Conservation (phyloP, 1,139 yeast species). For the Sugiyamaella castrensis region DNA sequence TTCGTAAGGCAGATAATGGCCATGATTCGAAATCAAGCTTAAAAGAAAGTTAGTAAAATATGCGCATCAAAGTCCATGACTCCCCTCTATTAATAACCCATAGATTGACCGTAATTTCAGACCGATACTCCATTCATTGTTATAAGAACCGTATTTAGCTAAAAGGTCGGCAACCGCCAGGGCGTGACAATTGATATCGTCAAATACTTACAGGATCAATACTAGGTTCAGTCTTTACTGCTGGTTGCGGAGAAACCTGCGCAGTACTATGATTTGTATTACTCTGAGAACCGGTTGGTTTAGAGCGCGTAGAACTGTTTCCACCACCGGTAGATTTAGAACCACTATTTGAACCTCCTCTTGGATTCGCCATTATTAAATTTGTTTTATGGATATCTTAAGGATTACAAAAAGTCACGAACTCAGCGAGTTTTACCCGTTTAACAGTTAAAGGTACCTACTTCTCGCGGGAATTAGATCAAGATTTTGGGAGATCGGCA, state of each 20-base stretch:
- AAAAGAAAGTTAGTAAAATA: background rate
- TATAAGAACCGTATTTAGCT: too few species aligned
- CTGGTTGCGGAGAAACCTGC: slow-evolving; percentile 5
- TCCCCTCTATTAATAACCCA: too few species aligned
- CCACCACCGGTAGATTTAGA: slow-evolving; percentile 1
- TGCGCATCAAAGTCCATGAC: too few species aligned
- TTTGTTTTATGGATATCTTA: background rate
- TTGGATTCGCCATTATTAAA: slow-evolving; percentile 9
- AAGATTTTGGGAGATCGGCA: too few species aligned
- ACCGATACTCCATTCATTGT: too few species aligned
- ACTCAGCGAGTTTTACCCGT: too few species aligned
- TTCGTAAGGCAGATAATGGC: slow-evolving; percentile 53
- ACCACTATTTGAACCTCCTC: background rate
- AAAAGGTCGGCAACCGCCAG: too few species aligned
- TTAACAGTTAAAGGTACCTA: too few species aligned
- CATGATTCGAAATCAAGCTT: slow-evolving; percentile 56
- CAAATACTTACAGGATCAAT: slow-evolving; percentile 7
- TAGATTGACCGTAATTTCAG: background rate
- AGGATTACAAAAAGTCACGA: too few species aligned
- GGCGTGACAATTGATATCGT: too few species aligned
- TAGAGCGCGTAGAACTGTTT: slow-evolving; percentile 1
- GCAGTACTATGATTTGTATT: background rate
- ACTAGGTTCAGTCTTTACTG: background rate
- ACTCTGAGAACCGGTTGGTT: background rate
- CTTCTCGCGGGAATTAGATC: too few species aligned